phyloP scores from a whole-genome alignment of 2,329 filamentous ascomycete genomes.

The Ascosphaera aggregata region DNA sequence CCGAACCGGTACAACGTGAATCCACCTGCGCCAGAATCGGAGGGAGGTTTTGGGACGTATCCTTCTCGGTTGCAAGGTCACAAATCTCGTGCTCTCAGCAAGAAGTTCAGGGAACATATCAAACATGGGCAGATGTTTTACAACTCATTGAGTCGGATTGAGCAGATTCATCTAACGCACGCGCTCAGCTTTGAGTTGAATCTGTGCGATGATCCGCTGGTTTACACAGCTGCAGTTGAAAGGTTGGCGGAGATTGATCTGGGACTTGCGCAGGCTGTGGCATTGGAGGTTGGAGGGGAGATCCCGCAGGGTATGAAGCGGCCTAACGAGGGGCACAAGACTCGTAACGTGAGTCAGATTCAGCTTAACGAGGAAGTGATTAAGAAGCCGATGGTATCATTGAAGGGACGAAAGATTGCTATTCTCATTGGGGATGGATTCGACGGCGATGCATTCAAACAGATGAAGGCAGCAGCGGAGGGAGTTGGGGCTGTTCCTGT shows the following conservation, averaged over 20 bases:
- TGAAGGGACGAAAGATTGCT: slow-evolving; percentile 35
- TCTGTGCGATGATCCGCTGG: slow-evolving; percentile 56
- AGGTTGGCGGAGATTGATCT: slow-evolving; percentile 52
- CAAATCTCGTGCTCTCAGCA: slow-evolving; percentile 38
- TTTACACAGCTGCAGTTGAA: slow-evolving; percentile 46
- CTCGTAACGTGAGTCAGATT: slow-evolving; percentile 48
- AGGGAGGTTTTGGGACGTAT: slow-evolving; percentile 48
- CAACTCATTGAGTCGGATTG: slow-evolving; percentile 46
- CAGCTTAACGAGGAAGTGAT: slow-evolving; percentile 54
- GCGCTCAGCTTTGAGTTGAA: slow-evolving; percentile 51
- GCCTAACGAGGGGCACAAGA: slow-evolving; percentile 33
- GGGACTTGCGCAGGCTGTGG: slow-evolving; percentile 42
- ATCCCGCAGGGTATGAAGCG: slow-evolving; percentile 29
- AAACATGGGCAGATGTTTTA: slow-evolving; percentile 64
- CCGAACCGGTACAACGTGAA: slow-evolving; percentile 44
- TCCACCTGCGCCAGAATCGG: slow-evolving; percentile 35
- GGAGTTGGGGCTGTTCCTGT: slow-evolving; percentile 42
- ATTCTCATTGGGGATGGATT: slow-evolving; percentile 12
- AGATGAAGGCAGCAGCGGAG: slow-evolving; percentile 37
- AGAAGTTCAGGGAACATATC: slow-evolving; percentile 57
- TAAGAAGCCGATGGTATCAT: slow-evolving; percentile 17
- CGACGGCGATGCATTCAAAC: slow-evolving; percentile 36
- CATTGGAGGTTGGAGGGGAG: slow-evolving; percentile 39
- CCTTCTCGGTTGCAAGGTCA: slow-evolving; percentile 41
- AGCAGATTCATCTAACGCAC: slow-evolving; percentile 37